phyloP scores from a whole-genome alignment of 139 green algal species.

The Desmodesmus armatus region DNA sequence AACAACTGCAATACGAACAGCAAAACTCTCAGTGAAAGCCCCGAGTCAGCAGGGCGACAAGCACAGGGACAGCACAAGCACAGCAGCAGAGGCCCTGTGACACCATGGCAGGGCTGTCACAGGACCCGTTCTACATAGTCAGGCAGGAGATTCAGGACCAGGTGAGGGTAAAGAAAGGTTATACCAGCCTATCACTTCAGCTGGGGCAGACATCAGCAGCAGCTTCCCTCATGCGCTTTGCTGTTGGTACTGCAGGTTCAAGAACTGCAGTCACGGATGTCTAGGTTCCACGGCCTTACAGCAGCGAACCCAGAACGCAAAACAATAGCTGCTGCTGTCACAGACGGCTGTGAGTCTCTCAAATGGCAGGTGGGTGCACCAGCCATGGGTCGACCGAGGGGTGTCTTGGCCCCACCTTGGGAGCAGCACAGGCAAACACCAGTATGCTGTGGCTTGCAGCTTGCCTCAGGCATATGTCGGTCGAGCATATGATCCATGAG shows the following conservation, averaged over 20 bases:
- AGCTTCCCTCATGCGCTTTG: background rate
- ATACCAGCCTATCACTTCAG: background rate
- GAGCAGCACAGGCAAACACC: no score
- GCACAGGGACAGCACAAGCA: no score
- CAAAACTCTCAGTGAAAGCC: no score
- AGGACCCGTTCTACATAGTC: conserved; percentile 69
- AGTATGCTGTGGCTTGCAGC: no score
- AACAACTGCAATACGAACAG: no score
- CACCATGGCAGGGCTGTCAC: conserved; percentile 24
- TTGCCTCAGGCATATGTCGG: no score
- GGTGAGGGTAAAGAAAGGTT: conserved; percentile 1
- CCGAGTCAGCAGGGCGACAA: no score
- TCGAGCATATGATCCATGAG: no score
- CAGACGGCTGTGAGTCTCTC: conserved; percentile 54
- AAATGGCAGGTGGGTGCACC: conserved; percentile 74
- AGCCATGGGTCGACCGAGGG: no score
- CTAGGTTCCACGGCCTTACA: conserved; percentile 63
- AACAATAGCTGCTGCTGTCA: conserved; percentile 53
- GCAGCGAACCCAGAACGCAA: conserved; percentile 65
- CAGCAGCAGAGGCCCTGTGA: background rate
- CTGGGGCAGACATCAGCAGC: background rate
- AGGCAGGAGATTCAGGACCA: conserved; percentile 61
- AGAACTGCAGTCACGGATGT: conserved; percentile 70
- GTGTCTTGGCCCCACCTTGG: no score
- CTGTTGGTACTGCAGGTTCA: conserved; percentile 50